Percentiles rank a stretch among this genome's conserved stretches.
Conservation (phyloP, 768 basidiomycete species). For the Boletellus ananiceps region DNA sequence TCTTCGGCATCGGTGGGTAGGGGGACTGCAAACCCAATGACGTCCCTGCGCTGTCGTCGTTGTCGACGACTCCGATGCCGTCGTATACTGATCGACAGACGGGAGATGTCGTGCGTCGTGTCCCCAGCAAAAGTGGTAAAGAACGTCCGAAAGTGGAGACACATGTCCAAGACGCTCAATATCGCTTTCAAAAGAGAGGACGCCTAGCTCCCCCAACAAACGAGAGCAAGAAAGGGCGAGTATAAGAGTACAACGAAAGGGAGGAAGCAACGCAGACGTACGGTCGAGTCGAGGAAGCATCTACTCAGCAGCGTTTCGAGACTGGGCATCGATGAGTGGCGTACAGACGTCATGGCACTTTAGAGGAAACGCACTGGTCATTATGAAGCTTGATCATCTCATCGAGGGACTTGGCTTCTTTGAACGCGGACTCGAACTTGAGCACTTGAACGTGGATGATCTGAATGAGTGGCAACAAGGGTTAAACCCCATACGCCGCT, state of each 20-base stretch:
- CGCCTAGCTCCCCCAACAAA: slow-evolving; percentile 40
- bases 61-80: slow-evolving; percentile 62
- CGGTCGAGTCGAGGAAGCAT: slow-evolving; percentile 62
- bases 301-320: slow-evolving; percentile 55
- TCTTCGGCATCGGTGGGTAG: slow-evolving; percentile 24
- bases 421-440: slow-evolving; percentile 55
- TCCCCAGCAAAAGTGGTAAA: slow-evolving; percentile 60
- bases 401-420: slow-evolving; percentile 59
- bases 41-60: slow-evolving; percentile 48
- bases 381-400: slow-evolving; percentile 70
- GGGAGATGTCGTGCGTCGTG: slow-evolving; percentile 52
- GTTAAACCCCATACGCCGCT: not conserved
- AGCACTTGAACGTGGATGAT: slow-evolving; percentile 63
- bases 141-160: slow-evolving; percentile 61
- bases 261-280: slow-evolving; percentile 26
- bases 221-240: not conserved
- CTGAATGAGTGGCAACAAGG: slow-evolving; percentile 31
- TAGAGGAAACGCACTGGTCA: slow-evolving; percentile 50
- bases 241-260: not conserved
- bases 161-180: slow-evolving; percentile 67
- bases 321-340: slow-evolving; percentile 30
- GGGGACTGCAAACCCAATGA: slow-evolving; percentile 57
- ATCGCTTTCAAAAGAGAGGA: slow-evolving; percentile 61
- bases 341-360: not conserved
- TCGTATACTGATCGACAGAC: slow-evolving; percentile 47